Evolutionary conservation across 2,329 filamentous ascomycete genomes (phyloP).

Genomic region (Anthostomella pinea): DNA sequence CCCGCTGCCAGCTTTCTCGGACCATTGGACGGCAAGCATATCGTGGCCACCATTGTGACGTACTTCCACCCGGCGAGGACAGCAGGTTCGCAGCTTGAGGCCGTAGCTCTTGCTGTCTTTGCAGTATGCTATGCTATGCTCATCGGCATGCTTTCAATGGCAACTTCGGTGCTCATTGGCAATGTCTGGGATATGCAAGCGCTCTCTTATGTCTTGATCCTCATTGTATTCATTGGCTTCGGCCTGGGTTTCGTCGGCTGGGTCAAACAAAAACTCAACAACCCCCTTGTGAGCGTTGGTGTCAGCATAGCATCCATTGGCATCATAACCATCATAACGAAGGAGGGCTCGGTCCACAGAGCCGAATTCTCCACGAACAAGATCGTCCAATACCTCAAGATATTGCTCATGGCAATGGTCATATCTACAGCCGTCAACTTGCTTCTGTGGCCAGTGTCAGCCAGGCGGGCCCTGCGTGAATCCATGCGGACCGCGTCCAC

Average conservation of each 20-base stretch:
- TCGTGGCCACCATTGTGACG: slow-evolving; percentile 89
- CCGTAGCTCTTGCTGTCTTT: slow-evolving; percentile 69
- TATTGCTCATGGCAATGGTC: slow-evolving; percentile 74
- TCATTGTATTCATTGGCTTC: slow-evolving; percentile 81
- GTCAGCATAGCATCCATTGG: slow-evolving; percentile 84
- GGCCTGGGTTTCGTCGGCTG: slow-evolving; percentile 85
- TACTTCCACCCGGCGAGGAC: slow-evolving; percentile 92
- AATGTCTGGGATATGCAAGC: slow-evolving; percentile 61
- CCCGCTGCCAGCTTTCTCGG: slow-evolving; percentile 72
- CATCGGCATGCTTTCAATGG: slow-evolving; percentile 82
- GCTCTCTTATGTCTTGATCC: slow-evolving; percentile 73
- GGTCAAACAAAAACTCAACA: slow-evolving; percentile 77
- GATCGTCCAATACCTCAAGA: slow-evolving; percentile 77
- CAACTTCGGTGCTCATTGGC: slow-evolving; percentile 76
- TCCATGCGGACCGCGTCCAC: slow-evolving; percentile 73
- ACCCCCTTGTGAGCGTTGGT: slow-evolving; percentile 78
- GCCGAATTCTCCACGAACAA: slow-evolving; percentile 80
- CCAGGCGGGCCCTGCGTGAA: slow-evolving; percentile 67
- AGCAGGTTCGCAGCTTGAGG: slow-evolving; percentile 86
- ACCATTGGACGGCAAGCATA: slow-evolving; percentile 85
- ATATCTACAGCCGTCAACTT: slow-evolving; percentile 73
- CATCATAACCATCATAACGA: slow-evolving; percentile 85
- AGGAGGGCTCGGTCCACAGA: slow-evolving; percentile 82
- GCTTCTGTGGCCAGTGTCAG: slow-evolving; percentile 74
- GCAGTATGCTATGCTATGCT: slow-evolving; percentile 77